Percentiles rank a stretch among this genome's conserved stretches.
phyloP scores from a whole-genome alignment of 495 filamentous ascomycete species.

The Aspergillus panamensis region DNA sequence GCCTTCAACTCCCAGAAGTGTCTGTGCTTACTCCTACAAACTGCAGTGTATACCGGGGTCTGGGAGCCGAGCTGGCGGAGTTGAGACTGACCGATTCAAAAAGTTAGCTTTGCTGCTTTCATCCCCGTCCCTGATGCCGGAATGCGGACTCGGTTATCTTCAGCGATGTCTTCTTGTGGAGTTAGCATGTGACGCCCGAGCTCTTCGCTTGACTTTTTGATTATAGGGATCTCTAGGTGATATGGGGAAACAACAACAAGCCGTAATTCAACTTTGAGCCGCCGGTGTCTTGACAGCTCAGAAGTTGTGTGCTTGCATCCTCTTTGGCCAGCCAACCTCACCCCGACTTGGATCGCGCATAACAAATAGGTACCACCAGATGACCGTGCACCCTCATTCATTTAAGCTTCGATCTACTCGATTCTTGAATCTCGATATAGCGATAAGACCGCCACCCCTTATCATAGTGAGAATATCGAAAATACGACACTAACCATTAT shows the following conservation, averaged over 20 bases:
- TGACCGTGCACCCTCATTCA: neutral
- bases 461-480: neutral
- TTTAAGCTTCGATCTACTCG: slow-evolving; percentile 4
- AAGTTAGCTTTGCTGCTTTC: neutral
- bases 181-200: too few relatives aligned
- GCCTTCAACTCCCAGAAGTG: neutral
- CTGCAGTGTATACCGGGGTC: slow-evolving; percentile 3
- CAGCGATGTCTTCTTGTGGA: too few relatives aligned
- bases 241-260: neutral
- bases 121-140: neutral
- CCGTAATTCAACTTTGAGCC: neutral
- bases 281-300: neutral
- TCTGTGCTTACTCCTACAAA: slow-evolving; percentile 3
- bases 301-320: neutral
- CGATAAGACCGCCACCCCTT: neutral
- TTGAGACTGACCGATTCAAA: neutral
- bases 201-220: too few relatives aligned
- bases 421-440: neutral
- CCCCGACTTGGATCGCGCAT: neutral
- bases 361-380: neutral
- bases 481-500: neutral
- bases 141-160: neutral
- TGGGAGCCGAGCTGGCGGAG: neutral
- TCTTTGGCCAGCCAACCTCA: neutral
- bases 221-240: too few relatives aligned